Conservation (phyloP, 345 rosid genomes). For the Arabidopsis arenosa region DNA sequence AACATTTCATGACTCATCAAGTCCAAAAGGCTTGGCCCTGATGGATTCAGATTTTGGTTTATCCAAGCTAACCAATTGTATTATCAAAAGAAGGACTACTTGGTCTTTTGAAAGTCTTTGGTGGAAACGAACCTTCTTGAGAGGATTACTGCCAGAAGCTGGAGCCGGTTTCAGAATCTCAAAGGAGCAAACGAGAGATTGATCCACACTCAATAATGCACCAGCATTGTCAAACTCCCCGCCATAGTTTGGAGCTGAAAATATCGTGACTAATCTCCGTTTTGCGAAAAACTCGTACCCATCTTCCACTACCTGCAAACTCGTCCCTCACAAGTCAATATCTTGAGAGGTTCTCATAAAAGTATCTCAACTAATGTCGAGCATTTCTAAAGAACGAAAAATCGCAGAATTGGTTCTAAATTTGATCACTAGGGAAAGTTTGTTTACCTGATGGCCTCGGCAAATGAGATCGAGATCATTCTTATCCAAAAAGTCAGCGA, state of each 20-base stretch:
- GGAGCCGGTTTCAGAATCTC: conserved; percentile 86
- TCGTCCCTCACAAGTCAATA: neutral
- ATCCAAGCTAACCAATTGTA: neutral
- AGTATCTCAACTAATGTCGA: neutral
- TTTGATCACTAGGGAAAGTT: neutral
- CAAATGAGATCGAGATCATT: conserved; percentile 96
- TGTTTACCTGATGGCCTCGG: conserved; percentile 92
- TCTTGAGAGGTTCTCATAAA: conserved; percentile 14
- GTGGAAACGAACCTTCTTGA: conserved; percentile 68
- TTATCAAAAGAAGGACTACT: conserved; percentile 1
- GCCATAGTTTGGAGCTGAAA: conserved; percentile 99
- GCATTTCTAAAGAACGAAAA: neutral
- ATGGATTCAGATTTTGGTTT: neutral
- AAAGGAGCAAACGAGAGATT: conserved; percentile 81
- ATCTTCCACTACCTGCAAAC: conserved; percentile 93
- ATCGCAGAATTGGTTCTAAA: neutral
- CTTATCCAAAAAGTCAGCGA: conserved; percentile 86
- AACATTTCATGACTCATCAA: neutral
- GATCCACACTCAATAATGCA: conserved; percentile 79
- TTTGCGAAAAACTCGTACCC: conserved; percentile 95
- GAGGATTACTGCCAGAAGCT: conserved; percentile 52
- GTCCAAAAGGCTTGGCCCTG: neutral
- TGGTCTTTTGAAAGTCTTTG: neutral
- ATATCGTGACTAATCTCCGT: conserved; percentile 85
- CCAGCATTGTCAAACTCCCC: conserved; percentile 99